phyloP scores from a whole-genome alignment of 148 eudicot species.

The Rheum nobile region DNA sequence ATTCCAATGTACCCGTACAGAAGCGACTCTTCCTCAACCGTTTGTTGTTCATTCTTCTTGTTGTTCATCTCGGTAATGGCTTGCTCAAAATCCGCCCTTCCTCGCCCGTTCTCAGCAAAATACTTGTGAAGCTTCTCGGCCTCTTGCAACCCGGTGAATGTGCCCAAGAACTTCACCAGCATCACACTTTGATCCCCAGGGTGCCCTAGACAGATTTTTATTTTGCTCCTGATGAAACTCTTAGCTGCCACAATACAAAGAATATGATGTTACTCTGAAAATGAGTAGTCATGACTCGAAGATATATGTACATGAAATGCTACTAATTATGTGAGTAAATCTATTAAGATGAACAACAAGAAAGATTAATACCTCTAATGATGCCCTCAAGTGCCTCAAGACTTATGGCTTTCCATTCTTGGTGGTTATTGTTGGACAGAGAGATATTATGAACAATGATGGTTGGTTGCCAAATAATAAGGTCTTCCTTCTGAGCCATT shows the following conservation, averaged over 20 bases:
- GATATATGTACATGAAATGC: no score
- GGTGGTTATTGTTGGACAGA: constrained; percentile 13
- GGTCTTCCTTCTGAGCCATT: constrained; percentile 40
- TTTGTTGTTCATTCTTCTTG: constrained; percentile 15
- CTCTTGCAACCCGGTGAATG: constrained; percentile 38
- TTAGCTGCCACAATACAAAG: constrained; percentile 16
- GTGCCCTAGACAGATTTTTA: constrained; percentile 27
- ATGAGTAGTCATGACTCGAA: not conserved
- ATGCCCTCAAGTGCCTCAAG: constrained; percentile 23
- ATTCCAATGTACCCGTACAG: constrained; percentile 47
- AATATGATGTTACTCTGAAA: not conserved
- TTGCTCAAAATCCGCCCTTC: constrained; percentile 26
- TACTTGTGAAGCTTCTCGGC: constrained; percentile 39
- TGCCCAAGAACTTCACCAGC: constrained; percentile 43
- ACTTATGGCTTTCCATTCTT: constrained; percentile 18
- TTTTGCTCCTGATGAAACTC: constrained; percentile 32
- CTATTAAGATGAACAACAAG: no score
- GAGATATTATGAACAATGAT: constrained; percentile 30
- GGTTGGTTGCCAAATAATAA: constrained; percentile 46
- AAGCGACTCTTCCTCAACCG: constrained; percentile 17
- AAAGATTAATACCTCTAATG: constrained; percentile 26
- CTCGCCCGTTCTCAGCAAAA: constrained; percentile 27
- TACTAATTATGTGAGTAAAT: no score
- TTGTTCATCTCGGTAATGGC: constrained; percentile 18
- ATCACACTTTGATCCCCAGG: constrained; percentile 31